Evolutionary conservation across 2,329 filamentous ascomycete species (phyloP).

Genomic region (Ceratocystis huliohia): DNA sequence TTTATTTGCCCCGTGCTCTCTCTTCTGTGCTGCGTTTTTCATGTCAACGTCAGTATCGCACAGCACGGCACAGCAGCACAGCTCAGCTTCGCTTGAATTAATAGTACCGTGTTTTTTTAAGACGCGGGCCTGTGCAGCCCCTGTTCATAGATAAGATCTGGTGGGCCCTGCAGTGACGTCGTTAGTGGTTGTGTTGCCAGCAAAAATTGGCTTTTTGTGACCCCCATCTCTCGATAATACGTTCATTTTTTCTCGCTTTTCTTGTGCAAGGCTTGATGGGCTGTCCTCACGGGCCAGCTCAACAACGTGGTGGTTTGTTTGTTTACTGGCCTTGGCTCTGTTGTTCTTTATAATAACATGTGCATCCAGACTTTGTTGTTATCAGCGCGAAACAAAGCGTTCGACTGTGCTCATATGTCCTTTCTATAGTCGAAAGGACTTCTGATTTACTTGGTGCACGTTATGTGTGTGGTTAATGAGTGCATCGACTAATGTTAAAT

Average conservation of each 20-base stretch:
- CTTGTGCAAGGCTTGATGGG: neutral
- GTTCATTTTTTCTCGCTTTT: neutral
- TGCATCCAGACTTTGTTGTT: neutral
- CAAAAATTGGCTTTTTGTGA: neutral
- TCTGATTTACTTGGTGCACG: neutral
- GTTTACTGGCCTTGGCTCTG: neutral
- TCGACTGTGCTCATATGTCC: neutral
- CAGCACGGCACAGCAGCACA: neutral
- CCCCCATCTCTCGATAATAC: constrained; percentile 3
- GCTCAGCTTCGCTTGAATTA: neutral
- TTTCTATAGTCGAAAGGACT: too few relatives aligned
- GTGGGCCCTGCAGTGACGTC: constrained; percentile 5
- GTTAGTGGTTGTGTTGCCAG: neutral
- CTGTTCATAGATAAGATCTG: constrained; percentile 1
- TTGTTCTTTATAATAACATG: neutral
- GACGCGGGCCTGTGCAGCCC: neutral
- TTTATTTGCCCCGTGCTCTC: neutral
- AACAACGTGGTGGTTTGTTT: constrained; percentile 5
- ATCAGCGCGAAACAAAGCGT: neutral
- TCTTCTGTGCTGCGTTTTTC: too few relatives aligned
- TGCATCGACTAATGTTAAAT: neutral
- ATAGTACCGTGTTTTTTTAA: neutral
- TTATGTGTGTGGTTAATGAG: neutral
- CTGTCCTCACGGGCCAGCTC: neutral
- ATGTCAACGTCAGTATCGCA: neutral